phyloP scores from a whole-genome alignment of 306 rosid species.

The Acacia acuminata region DNA sequence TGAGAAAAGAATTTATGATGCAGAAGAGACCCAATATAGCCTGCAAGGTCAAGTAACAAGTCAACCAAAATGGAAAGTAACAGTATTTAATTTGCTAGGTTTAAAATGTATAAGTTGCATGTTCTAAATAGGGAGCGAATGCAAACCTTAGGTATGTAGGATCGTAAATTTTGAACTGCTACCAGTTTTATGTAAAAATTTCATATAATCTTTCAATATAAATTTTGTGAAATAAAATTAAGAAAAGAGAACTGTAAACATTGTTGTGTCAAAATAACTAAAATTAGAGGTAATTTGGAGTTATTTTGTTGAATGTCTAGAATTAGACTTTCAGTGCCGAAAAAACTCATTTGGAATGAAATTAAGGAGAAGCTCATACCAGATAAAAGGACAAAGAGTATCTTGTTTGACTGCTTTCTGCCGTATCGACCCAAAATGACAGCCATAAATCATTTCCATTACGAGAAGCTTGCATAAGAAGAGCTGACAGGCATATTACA shows the following conservation, averaged over 20 bases:
- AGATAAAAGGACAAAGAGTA: constrained; percentile 76
- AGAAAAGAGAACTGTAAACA: constrained; percentile 23
- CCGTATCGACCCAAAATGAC: constrained; percentile 92
- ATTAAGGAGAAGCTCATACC: constrained; percentile 43
- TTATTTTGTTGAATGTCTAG: constrained; percentile 18
- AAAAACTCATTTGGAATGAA: background rate
- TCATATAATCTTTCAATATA: background rate
- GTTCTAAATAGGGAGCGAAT: constrained; percentile 10
- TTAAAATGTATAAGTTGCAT: background rate
- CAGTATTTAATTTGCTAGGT: constrained; percentile 7
- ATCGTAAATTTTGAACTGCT: background rate
- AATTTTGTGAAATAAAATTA: constrained; percentile 1
- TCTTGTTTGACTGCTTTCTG: constrained; percentile 51
- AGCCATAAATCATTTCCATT: constrained; percentile 97
- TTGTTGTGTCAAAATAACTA: background rate
- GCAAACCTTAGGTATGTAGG: constrained; percentile 4
- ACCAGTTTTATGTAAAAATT: constrained; percentile 5
- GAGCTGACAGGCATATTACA: constrained; percentile 76
- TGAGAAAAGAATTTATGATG: constrained; percentile 73
- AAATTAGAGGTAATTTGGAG: background rate
- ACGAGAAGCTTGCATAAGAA: constrained; percentile 94
- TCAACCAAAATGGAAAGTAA: constrained; percentile 27
- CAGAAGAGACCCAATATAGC: constrained; percentile 79
- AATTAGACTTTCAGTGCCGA: constrained; percentile 3
- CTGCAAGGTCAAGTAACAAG: constrained; percentile 51